Evolutionary conservation across 2,329 filamentous ascomycete species (phyloP).

Genomic region (Penicillium sp.): DNA sequence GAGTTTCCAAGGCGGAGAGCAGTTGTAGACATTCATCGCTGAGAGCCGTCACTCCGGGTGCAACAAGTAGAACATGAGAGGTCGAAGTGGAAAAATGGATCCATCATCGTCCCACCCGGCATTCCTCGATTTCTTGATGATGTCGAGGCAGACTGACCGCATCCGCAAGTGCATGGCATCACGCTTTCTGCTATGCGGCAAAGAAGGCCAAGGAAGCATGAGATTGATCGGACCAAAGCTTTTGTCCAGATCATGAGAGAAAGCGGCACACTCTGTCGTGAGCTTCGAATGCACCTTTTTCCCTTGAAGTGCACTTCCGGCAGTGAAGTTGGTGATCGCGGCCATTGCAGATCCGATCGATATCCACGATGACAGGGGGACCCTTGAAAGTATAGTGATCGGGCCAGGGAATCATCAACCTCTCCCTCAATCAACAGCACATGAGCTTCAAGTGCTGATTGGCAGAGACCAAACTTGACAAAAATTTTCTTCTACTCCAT

Average conservation of each 20-base stretch:
- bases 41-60: constrained; percentile 62
- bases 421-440: constrained; percentile 76
- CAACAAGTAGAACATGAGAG: constrained; percentile 70
- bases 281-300: constrained; percentile 68
- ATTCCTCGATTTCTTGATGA: constrained; percentile 14
- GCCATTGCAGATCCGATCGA: constrained; percentile 58
- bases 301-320: constrained; percentile 67
- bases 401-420: constrained; percentile 48
- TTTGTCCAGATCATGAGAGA: constrained; percentile 75
- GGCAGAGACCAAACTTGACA: constrained; percentile 59
- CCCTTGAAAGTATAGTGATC: constrained; percentile 53
- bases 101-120: constrained; percentile 46
- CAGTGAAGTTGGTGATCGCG: constrained; percentile 77
- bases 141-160: constrained; percentile 59
- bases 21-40: constrained; percentile 48
- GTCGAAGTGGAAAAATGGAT: constrained; percentile 65
- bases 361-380: constrained; percentile 55
- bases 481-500: constrained; percentile 98
- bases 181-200: constrained; percentile 68
- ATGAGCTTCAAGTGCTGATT: constrained; percentile 59
- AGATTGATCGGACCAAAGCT: constrained; percentile 79
- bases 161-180: constrained; percentile 67
- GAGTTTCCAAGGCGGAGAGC: constrained; percentile 40
- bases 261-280: constrained; percentile 63
- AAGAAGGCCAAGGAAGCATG: constrained; percentile 69